Conservation (phyloP, 2,329 filamentous ascomycete genomes). For the Fusarium buxicola region DNA sequence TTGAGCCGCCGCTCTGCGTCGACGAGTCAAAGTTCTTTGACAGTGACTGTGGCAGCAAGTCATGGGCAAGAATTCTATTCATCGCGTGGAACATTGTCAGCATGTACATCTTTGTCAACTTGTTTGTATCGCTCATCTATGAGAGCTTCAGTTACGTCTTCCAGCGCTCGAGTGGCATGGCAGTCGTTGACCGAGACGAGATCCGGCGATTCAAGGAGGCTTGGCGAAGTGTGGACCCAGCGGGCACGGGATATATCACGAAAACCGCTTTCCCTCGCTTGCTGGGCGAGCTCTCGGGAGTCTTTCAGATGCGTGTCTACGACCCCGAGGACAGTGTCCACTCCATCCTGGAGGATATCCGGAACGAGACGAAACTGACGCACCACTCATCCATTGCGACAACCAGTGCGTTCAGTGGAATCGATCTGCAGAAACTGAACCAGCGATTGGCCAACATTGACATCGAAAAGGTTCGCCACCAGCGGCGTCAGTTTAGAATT, state of each 20-base stretch:
- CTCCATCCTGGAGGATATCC: conserved; percentile 88
- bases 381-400: conserved; percentile 68
- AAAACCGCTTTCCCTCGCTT: conserved; percentile 91
- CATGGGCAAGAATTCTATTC: conserved; percentile 90
- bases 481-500: conserved; percentile 85
- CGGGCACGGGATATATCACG: conserved; percentile 89
- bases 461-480: conserved; percentile 76
- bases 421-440: conserved; percentile 83
- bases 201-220: conserved; percentile 98
- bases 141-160: conserved; percentile 99
- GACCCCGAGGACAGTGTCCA: conserved; percentile 88
- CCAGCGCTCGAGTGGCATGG: conserved; percentile 93
- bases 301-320: conserved; percentile 98
- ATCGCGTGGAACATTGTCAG: conserved; percentile 98
- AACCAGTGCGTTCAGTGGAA: conserved; percentile 63
- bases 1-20: conserved; percentile 85
- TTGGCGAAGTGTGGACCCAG: conserved; percentile 94
- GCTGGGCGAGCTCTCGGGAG: conserved; percentile 89
- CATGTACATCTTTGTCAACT: conserved; percentile 99
- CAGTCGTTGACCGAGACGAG: conserved; percentile 90
- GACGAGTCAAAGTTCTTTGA: conserved; percentile 77
- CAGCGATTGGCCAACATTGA: conserved; percentile 79
- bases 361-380: conserved; percentile 64
- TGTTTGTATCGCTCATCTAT: conserved; percentile 98
- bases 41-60: conserved; percentile 91